Base-by-base conservation (phyloP, 768 basidiomycete species). In the Trametes cingulata region DNA sequence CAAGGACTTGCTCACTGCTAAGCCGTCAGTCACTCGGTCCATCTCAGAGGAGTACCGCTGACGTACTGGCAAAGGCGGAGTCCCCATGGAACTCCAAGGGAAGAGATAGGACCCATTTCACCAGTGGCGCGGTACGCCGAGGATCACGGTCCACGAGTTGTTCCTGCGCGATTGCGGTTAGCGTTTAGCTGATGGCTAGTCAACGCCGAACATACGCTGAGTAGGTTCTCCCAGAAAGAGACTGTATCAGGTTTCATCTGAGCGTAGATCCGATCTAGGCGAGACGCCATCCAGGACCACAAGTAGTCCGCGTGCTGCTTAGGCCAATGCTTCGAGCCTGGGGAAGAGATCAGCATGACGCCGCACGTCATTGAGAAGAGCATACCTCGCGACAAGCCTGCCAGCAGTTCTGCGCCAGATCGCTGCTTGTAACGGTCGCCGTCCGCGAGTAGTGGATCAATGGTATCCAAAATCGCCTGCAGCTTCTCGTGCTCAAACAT, bases 181-280 rank as follows among this genome's bases (percentile, higher is more conserved):
- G 56, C 4, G 24, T 15, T 33, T 58, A 36, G 22, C 41, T 22
- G 48, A 25, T 14, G 43, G 6, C 33, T 43, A 54, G 56, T 41
- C 24, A 29, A 20, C 39, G 8, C 64, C 67, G 14, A 6, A 53
- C 79, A 63, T 60, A 86, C 85, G 62, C 78, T 80, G 68, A 91
- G 80, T 27, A 87, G 76, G 20, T 75, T 78, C 65, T 88, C 88
- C 90, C 91, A 94, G 61, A 90, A 86, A 9, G 77, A 71, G 27
- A 91, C 72, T 0, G 92, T 95, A 68, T 95, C 94, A 45, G 93
- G 93, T 65, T 91, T 91, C 69, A 95, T 89, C 63, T 88, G 86
- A 8, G 77, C 73, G 62, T 88, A 85, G 54, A 94, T 84, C 35
- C 76, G 74, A 53, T 86, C 79, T 36, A 95, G 72, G 46, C 83